Percentiles rank a stretch among this genome's conserved stretches.
Evolutionary conservation across 495 filamentous ascomycete genomes (phyloP).

Genomic region (Neurospora terricola): DNA sequence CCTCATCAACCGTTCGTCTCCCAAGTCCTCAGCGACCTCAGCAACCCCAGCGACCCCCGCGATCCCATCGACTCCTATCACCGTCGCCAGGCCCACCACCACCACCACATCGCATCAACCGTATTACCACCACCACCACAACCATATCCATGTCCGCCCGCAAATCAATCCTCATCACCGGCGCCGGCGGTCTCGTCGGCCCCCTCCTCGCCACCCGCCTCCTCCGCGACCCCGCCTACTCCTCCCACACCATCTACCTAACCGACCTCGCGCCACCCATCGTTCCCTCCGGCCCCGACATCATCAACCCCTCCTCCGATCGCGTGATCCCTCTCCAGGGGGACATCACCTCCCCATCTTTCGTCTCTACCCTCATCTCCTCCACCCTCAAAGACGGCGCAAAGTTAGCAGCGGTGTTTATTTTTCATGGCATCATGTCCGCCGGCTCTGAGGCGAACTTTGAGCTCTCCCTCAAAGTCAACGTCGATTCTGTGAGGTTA

Average conservation of each 20-base stretch:
- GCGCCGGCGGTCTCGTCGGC: constrained; percentile 62
- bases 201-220: constrained; percentile 55
- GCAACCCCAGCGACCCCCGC: neutral
- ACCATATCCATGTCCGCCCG: neutral
- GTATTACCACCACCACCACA: neutral
- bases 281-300: constrained; percentile 33
- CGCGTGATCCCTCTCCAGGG: constrained; percentile 46
- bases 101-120: no score
- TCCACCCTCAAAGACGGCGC: constrained; percentile 10
- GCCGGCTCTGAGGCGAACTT: constrained; percentile 65
- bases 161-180: constrained; percentile 53
- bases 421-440: constrained; percentile 85
- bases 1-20: neutral
- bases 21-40: neutral
- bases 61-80: neutral
- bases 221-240: constrained; percentile 34
- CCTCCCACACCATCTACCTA: constrained; percentile 47
- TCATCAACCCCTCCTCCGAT: constrained; percentile 36
- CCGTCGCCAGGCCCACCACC: neutral
- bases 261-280: constrained; percentile 53
- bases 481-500: constrained; percentile 58
- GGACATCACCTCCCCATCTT: constrained; percentile 49
- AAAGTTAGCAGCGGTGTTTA: constrained; percentile 54
- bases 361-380: constrained; percentile 37
- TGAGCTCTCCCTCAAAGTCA: constrained; percentile 62